Evolutionary conservation across 805 yeast species (phyloP).

Genomic region (Alloascoidea hylecoeti): DNA sequence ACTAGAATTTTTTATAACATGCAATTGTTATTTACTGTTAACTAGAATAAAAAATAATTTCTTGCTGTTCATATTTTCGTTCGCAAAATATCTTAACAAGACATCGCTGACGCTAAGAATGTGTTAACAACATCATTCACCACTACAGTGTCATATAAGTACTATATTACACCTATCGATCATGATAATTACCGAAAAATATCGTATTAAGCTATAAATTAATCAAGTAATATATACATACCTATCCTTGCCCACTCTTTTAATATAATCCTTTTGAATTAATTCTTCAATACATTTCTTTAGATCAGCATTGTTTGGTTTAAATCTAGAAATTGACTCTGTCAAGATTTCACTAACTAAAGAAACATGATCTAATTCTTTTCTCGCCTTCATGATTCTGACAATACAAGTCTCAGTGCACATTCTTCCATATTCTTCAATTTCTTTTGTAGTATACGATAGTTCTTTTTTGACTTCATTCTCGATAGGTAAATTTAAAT

Average conservation of each 20-base stretch:
- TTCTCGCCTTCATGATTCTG: constrained; percentile 91
- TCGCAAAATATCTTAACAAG: too few species aligned
- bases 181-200: too few species aligned
- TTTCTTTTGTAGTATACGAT: constrained; percentile 64
- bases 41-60: too few species aligned
- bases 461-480: constrained; percentile 54
- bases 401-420: constrained; percentile 89
- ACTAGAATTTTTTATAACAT: too few species aligned
- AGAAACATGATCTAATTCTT: constrained; percentile 61
- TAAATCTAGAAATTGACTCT: constrained; percentile 71
- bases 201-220: too few species aligned
- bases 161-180: too few species aligned
- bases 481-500: constrained; percentile 44
- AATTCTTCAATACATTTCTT: constrained; percentile 76
- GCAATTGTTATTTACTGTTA: too few species aligned
- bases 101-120: too few species aligned
- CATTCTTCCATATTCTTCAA: constrained; percentile 76
- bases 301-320: constrained; percentile 74
- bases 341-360: constrained; percentile 80
- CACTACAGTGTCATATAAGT: too few species aligned
- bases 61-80: too few species aligned
- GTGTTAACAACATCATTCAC: too few species aligned
- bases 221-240: constrained; percentile 68
- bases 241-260: constrained; percentile 57
- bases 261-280: constrained; percentile 75